Percentiles rank a stretch among this genome's conserved stretches.
These are phyloP conservation scores for Diplodia intermedia DNA, from an alignment of 2,329 filamentous ascomycete genomes.

Conservation along the genomic window DNA sequence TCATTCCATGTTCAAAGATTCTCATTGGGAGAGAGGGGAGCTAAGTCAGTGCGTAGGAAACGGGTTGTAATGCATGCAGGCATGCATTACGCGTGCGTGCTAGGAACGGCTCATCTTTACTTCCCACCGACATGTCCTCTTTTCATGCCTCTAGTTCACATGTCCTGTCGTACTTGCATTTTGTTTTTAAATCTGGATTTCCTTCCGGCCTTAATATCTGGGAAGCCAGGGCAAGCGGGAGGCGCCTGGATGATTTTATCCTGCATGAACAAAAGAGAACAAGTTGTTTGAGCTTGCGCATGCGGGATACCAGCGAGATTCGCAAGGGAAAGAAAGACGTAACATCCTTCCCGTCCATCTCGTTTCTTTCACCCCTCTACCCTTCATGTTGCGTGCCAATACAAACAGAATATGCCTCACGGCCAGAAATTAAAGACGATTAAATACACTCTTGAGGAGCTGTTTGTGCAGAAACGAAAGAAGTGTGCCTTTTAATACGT, in stretches of 20 bases:
- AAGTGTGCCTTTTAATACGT: background rate
- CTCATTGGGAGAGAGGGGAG: background rate
- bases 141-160: background rate
- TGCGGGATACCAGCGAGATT: background rate
- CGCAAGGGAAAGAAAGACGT: background rate
- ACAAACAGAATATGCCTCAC: constrained; percentile 18
- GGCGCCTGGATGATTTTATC: no score
- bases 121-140: background rate
- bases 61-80: background rate
- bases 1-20: background rate
- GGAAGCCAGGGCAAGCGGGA: no score
- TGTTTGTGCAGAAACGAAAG: background rate
- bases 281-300: no score
- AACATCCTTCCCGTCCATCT: background rate
- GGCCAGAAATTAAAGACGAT: background rate
- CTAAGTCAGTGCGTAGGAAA: background rate
- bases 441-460: background rate
- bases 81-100: background rate
- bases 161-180: background rate
- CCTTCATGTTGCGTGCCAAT: background rate
- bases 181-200: background rate
- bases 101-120: background rate
- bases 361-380: background rate
- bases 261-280: no score
- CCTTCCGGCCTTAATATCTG: no score